Base-by-base conservation (phyloP, 2,329 filamentous ascomycete species). In the Clonostachys sp. region DNA sequence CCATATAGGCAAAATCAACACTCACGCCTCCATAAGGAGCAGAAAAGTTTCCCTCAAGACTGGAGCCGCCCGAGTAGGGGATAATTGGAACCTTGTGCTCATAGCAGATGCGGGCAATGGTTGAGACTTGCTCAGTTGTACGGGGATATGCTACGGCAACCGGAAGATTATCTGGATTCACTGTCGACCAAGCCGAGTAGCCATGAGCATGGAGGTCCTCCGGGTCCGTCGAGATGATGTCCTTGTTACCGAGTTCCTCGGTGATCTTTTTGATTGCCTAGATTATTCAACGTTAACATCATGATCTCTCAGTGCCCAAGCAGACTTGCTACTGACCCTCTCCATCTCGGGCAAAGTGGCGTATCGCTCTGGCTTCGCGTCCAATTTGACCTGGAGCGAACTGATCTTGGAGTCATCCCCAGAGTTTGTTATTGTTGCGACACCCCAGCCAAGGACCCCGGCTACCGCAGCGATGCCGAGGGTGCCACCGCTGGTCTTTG, bases 1-100 rank as follows among this genome's bases (percentile, higher is more conserved):
- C 86, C 91, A 96, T 96, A 59, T 81, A 82, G 1, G 83, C 81
- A 63, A 96, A 96, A 61, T 96, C 91, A 45, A 96, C 87, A 54
- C 88, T 92, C 60, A 96, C 81, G 12, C 91, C 91, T 12, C 91
- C 91, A 60, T 85, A 87, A 0, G 90, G 89, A 13, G 91, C 89
- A 1, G 89, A 88, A 65, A 95, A 95, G 63, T 96, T 94, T 13
- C 87, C 91, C 64, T 96, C 91, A 1, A 96, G 73, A 54, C 87
- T 92, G 0, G 89, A 87, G 13, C 91, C 91, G 4, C 90, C 91
- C 1, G 89, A 94, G 61, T 88, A 96, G 0, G 89, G 86, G 50
- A 94, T 87, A 70, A 96, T 87, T 2, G 91, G 91, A 46, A 96
- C 80, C 14, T 78, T 83, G 65, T 91, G 85, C 62, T 86, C 86